Base-by-base conservation (phyloP, 176 grass and related monocot genomes). In the Musa troglodytarum region DNA sequence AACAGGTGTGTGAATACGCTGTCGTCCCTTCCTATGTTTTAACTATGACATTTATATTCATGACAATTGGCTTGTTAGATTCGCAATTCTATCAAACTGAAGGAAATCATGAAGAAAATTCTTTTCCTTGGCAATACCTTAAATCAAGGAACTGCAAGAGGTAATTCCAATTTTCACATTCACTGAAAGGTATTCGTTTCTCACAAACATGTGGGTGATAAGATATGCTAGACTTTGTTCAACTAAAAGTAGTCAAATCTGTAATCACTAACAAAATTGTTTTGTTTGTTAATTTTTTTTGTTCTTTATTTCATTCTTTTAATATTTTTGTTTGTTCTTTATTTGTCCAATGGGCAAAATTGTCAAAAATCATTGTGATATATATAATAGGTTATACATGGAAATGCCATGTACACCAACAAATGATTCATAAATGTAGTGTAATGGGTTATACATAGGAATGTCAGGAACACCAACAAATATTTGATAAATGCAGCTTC, bases 21-120 rank as follows among this genome's bases (percentile, higher is more conserved):
- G 69, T 7, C 14, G 79, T 43, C 34, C 34, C 34, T 43, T 26
- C 70, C 11, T 80, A 23, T 56, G 55, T 43, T 43, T 80, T 69
- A 10, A 34, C 20, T 34, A n/a, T 69, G 34, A 17, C 4, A 50
- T 50, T 50, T 69, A 19, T 19, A 49, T 50, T 50, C 13, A 71
- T 11, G 17, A 63, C 73, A 69, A 67, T 7, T 81, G 26, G 10
- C 14, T 79, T 75, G 81, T 77, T 82, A 97, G 93, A 97, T 97
- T 74, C 93, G 87, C 76, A 78, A 70, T 87, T 97, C 86, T 75
- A 66, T 79, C 79, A 97, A 97, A 89, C 83, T 97, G 81, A 97
- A 97, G 87, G 94, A 97, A 77, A 87, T 97, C 65, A 97, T 97
- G 94, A 97, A 90, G 90, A 93, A 86, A 88, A 93, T 97, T 80